Evolutionary conservation across 805 yeast species (phyloP), one percentile per base, ranked within the genome.

Genomic region (Monosporozyma aerobia): DNA sequence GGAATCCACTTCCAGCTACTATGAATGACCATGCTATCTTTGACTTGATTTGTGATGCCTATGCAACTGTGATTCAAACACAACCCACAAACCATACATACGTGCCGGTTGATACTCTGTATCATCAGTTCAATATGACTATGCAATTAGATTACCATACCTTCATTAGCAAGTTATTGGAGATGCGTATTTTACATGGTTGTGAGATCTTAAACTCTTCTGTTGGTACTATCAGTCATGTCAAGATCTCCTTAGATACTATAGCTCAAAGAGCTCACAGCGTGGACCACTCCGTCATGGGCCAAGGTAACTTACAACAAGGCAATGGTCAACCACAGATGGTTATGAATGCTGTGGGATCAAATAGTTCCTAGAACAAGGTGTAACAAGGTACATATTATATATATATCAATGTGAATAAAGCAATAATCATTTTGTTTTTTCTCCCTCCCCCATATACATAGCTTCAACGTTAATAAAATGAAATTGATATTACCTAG

Each of bases 151-250:
- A 59, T 32, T 63, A 61, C 46, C 40, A 57, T 7, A 43, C 57
- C 2, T 65, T 64, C 44, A 47, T 62, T n/a, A 55, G 55, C 32
- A 58, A 55, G 27, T 44, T 67, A 25, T 32, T 61, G 10, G 48
- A 47, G 22, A 59, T 67, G 63, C 58, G 59, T 22, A 48, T 41
- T 7, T 35, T 54, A 8, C 57, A 63, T 44, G 58, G 56, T 23
- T 58, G 62, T 37, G 66, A 64, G 27, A 35, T 65, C 4, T 22
- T 62, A 25, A 56, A 57, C 6, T 54, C 59, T 35, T 51, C 55
- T 1, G 51, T 54, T 2, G 68, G 69, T 19, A 41, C 56, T 1
- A 55, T 63, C 10, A 56, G 65, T 1, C 68, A 63, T 50, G 63
- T 60, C 7, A 59, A 58, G 48, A 57, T 63, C 54, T 32, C 19